Evolutionary conservation across 352 stramenopile species (phyloP).

Genomic region (Phytophthora cactorum): DNA sequence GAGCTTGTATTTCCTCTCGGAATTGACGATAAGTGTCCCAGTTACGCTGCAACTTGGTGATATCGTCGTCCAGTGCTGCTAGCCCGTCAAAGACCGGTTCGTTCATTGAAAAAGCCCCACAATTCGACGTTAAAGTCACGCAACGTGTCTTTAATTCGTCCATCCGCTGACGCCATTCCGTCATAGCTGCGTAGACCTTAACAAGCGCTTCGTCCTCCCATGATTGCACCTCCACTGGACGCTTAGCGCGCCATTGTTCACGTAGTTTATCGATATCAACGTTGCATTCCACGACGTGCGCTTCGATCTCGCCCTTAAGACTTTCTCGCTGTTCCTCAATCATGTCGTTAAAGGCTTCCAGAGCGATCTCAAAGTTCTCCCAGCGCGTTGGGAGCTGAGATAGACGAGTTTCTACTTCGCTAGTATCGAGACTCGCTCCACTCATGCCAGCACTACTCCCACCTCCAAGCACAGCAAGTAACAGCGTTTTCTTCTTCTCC

Average conservation of each 20-base stretch:
- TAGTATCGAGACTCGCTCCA: slow-evolving; percentile 68
- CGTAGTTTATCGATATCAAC: slow-evolving; percentile 91
- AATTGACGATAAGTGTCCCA: slow-evolving; percentile 93
- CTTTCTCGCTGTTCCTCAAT: slow-evolving; percentile 94
- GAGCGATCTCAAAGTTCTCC: slow-evolving; percentile 94
- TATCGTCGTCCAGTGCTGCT: slow-evolving; percentile 72
- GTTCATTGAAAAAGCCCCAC: slow-evolving; percentile 87
- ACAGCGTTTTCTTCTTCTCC: slow-evolving; percentile 87
- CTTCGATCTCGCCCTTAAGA: slow-evolving; percentile 90
- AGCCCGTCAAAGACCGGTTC: slow-evolving; percentile 88
- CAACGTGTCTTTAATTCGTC: slow-evolving; percentile 64
- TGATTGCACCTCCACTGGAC: slow-evolving; percentile 79
- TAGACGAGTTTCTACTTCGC: slow-evolving; percentile 75
- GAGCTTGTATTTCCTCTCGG: slow-evolving; percentile 65
- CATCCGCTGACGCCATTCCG: slow-evolving; percentile 89
- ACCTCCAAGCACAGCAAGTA: slow-evolving; percentile 58
- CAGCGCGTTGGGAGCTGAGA: slow-evolving; percentile 84
- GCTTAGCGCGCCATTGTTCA: slow-evolving; percentile 88
- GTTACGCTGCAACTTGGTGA: slow-evolving; percentile 67
- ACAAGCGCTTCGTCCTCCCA: slow-evolving; percentile 79
- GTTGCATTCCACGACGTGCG: slow-evolving; percentile 90
- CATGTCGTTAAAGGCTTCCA: slow-evolving; percentile 96
- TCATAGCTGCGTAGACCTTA: slow-evolving; percentile 85
- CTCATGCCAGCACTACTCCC: slow-evolving; percentile 40
- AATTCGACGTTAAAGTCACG: slow-evolving; percentile 79